Percentiles rank a stretch among this genome's conserved stretches.
These are phyloP conservation scores for Pseudogymnoascus sp. DNA, from an alignment of 2,329 filamentous ascomycete species.

Conservation along the genomic window DNA sequence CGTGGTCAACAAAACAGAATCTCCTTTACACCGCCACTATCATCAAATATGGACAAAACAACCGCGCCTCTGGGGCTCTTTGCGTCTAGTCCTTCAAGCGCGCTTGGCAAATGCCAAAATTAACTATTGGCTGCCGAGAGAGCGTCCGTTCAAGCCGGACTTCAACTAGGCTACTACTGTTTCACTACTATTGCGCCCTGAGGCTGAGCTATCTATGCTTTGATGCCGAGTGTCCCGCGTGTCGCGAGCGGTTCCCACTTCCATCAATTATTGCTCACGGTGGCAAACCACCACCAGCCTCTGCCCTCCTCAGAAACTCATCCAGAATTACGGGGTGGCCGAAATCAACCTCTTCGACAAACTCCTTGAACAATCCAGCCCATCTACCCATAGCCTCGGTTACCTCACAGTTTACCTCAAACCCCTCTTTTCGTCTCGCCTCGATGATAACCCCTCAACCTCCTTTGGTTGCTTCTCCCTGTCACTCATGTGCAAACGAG, in stretches of 20 bases:
- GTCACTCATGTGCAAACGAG: background rate
- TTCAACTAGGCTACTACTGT: background rate
- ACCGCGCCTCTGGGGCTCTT: background rate
- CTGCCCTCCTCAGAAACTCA: background rate
- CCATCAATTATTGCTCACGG: background rate
- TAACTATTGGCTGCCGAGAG: background rate
- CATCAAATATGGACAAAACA: constrained; percentile 2
- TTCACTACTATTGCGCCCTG: background rate
- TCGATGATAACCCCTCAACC: background rate
- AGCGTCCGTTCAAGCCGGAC: background rate
- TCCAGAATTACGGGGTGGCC: background rate
- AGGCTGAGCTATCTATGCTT: background rate
- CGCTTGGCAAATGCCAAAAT: constrained; percentile 1
- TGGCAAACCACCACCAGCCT: background rate
- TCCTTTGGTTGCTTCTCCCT: background rate
- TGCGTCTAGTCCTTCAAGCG: background rate
- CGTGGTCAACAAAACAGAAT: background rate
- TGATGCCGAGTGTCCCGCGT: background rate
- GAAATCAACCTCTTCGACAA: background rate
- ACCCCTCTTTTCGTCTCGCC: background rate
- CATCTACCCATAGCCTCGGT: background rate
- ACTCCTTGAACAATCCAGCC: background rate
- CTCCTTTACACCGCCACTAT: background rate
- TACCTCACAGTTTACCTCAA: background rate
- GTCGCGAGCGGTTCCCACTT: background rate